These are phyloP conservation scores for Candida neerlandica DNA, from an alignment of 1,139 yeast genomes.

Conservation along the genomic window DNA sequence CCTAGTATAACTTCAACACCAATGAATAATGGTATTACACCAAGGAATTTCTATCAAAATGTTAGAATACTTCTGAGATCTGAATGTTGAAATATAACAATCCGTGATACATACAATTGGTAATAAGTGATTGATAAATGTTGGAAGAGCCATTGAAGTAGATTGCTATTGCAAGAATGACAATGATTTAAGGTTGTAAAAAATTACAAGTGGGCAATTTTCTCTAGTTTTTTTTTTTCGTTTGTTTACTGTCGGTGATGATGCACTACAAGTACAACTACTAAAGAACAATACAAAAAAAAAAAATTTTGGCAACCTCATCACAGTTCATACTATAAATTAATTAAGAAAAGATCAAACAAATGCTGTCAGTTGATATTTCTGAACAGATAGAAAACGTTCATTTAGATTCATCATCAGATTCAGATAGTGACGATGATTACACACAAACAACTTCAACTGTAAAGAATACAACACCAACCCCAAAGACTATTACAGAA, in stretches of 20 bases:
- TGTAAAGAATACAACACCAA: not conserved
- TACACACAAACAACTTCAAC: constrained; percentile 8
- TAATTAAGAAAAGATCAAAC: too few species aligned
- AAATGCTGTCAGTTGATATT: constrained; percentile 6
- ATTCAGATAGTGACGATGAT: constrained; percentile 17
- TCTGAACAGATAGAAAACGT: constrained; percentile 5
- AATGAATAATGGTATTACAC: constrained; percentile 71
- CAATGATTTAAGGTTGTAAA: not conserved
- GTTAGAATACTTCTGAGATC: not conserved
- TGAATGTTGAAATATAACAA: too few species aligned
- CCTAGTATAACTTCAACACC: constrained; percentile 89
- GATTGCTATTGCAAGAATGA: not conserved
- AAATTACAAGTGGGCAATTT: not conserved
- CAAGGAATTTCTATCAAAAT: constrained; percentile 50
- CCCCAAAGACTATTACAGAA: constrained; percentile 33
- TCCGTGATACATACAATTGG: constrained; percentile 28
- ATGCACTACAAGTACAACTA: not conserved
- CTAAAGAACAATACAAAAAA: not conserved
- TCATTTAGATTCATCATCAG: constrained; percentile 9
- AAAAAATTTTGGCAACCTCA: constrained; percentile 7
- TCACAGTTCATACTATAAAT: too few species aligned
- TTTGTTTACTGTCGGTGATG: not conserved
- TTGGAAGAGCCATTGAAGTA: constrained; percentile 17
- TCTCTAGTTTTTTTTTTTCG: not conserved
- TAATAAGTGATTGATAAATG: constrained; percentile 21